A percentile compares a stretch with the other conserved stretches of the same genome.
These are phyloP conservation scores for Alternaria triticina DNA, from an alignment of 2,329 filamentous ascomycete genomes.

Conservation along the genomic window DNA sequence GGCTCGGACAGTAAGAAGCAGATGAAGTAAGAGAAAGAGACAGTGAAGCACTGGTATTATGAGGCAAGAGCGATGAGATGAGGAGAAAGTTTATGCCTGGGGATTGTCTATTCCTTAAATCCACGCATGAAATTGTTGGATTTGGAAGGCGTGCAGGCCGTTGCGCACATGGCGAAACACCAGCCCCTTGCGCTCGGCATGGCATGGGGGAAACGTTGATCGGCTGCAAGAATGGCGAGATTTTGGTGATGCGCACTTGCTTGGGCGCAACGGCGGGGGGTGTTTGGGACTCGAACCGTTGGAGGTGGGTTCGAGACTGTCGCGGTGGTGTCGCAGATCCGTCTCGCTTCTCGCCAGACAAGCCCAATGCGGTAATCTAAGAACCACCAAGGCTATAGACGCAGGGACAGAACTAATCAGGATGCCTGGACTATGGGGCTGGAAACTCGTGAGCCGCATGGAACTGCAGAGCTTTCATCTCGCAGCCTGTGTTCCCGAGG, in stretches of 20 bases:
- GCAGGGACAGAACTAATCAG: slow-evolving; percentile 21
- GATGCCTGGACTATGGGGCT: slow-evolving; percentile 34
- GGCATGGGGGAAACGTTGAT: slow-evolving; percentile 32
- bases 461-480: slow-evolving; percentile 28
- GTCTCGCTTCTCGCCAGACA: slow-evolving; percentile 43
- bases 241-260: slow-evolving; percentile 31
- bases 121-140: slow-evolving; percentile 48
- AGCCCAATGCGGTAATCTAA: slow-evolving; percentile 28
- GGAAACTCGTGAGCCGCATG: slow-evolving; percentile 36
- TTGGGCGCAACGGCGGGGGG: slow-evolving; percentile 22
- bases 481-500: slow-evolving; percentile 35
- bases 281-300: slow-evolving; percentile 41
- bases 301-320: slow-evolving; percentile 43
- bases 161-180: slow-evolving; percentile 47
- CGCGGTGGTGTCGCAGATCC: slow-evolving; percentile 45
- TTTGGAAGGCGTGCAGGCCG: slow-evolving; percentile 28
- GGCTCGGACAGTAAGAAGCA: slow-evolving; percentile 46
- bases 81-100: slow-evolving; percentile 34
- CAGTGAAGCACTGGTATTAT: slow-evolving; percentile 45
- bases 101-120: slow-evolving; percentile 44
- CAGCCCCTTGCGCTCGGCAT: slow-evolving; percentile 42
- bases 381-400: slow-evolving; percentile 30
- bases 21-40: slow-evolving; percentile 39
- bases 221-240: slow-evolving; percentile 38
- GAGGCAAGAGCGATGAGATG: slow-evolving; percentile 36